Conservation (phyloP, 768 basidiomycete genomes). For the Pleurotus tuoliensis region DNA sequence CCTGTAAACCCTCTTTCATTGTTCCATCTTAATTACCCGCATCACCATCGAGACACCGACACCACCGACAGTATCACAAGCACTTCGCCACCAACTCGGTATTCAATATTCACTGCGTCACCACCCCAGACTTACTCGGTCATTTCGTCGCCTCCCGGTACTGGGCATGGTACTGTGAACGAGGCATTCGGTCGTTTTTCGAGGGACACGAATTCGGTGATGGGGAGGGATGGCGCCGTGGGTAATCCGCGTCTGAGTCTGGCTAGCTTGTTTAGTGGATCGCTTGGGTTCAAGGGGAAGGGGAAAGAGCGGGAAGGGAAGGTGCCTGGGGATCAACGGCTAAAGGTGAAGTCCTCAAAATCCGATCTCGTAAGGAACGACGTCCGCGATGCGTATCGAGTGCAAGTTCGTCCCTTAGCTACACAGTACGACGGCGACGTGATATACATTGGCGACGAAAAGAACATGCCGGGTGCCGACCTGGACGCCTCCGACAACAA, state of each 20-base stretch:
- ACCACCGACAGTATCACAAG: background rate
- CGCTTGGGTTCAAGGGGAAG: slow-evolving; percentile 1
- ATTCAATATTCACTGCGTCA: slow-evolving; percentile 4
- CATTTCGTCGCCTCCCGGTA: slow-evolving; percentile 2
- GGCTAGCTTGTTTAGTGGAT: slow-evolving; percentile 8
- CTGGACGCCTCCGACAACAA: background rate
- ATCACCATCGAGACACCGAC: background rate
- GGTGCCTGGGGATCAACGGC: background rate
- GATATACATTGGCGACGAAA: background rate
- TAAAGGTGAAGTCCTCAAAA: background rate
- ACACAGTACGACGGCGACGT: background rate
- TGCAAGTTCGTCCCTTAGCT: background rate
- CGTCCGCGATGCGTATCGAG: background rate
- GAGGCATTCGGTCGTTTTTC: background rate
- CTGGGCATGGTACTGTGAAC: background rate
- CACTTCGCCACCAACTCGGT: background rate
- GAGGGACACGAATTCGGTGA: background rate
- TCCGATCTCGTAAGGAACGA: background rate
- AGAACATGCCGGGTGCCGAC: background rate
- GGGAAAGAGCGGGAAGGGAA: background rate
- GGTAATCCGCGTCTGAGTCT: background rate
- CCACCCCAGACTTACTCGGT: slow-evolving; percentile 4
- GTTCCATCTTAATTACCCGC: background rate
- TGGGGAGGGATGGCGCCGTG: background rate
- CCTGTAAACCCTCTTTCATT: background rate